Base-by-base conservation (phyloP, 2,329 filamentous ascomycete species). In the Pestalotiopsis sp. region DNA sequence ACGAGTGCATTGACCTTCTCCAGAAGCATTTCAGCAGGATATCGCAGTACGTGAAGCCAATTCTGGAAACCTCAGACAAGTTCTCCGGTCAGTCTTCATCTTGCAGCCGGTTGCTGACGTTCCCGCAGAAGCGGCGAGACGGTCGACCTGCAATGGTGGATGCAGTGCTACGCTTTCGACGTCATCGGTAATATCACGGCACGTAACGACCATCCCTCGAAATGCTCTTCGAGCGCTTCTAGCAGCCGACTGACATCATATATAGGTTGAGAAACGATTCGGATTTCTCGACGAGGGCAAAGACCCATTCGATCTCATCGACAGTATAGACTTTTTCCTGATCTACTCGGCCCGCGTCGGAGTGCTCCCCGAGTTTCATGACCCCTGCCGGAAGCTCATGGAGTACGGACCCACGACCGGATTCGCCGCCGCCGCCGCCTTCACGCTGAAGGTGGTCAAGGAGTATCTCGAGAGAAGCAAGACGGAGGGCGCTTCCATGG, bases 1-100 rank as follows among this genome's bases (percentile, higher is more conserved):
- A 80, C 61, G 71, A 77, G 17, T 80, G 78, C 62, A 70, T 73
- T 1, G 72, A 73, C 2, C 40, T 81, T 0, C 76, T 78, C 59
- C 36, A 66, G 4, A 72, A 72, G n/a, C 72, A 77, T 2, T 73
- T 81, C 2, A 36, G 63, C 0, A 76, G 80, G 41, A 67, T 78
- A 65, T 68, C 73, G 9, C 45, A 7, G 45, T 52, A 52, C 2
- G 45, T 9, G 20, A 17, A 52, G 20, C 45, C 7, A 52, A 3
- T 20, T 4, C 3, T n/a, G 45, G 2, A 9, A 6, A 31, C 27
- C 27, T 31, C n/a, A 4, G 3, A 9, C 45, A 20, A 2, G 17
- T n/a, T 7, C 14, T n/a, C 4, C 6, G 14, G 13, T 14, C 45
- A 49, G 0, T 17, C 14, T 49, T 17, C 7, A 4, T 49, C 6